These are phyloP conservation scores for Eucalyptus lansdowneana DNA, from an alignment of 345 rosid genomes.

Conservation along the genomic window DNA sequence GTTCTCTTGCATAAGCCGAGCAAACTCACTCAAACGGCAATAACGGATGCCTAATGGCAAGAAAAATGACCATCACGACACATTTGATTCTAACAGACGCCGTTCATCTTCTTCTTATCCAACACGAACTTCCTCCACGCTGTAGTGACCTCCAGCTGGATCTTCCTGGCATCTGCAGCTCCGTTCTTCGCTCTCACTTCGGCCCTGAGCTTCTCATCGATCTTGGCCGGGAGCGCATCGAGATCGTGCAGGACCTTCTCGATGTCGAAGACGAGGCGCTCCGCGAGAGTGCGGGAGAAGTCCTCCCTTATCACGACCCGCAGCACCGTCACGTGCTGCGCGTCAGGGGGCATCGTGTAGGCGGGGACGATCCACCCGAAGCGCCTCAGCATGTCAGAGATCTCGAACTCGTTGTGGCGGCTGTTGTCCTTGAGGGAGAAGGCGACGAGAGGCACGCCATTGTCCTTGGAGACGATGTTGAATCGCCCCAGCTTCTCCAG, in stretches of 20 bases:
- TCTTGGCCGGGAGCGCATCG: constrained; percentile 20
- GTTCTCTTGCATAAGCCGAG: not conserved
- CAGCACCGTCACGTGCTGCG: constrained; percentile 41
- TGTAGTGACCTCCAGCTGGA: constrained; percentile 20
- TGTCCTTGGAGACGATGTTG: constrained; percentile 57
- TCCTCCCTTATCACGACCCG: constrained; percentile 47
- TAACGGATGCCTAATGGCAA: not conserved
- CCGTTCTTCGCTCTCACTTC: not conserved
- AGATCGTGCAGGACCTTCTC: constrained; percentile 29
- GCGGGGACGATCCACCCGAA: constrained; percentile 52
- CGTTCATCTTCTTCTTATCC: constrained; percentile 27
- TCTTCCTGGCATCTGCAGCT: not conserved
- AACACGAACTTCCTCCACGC: constrained; percentile 33
- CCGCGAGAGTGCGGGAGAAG: constrained; percentile 42
- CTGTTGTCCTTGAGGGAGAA: constrained; percentile 59
- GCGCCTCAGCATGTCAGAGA: constrained; percentile 31
- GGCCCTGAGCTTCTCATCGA: not conserved
- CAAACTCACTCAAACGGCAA: not conserved
- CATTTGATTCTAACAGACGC: constrained; percentile 13
- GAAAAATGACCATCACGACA: not conserved
- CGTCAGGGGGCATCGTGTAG: constrained; percentile 53
- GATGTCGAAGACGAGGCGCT: constrained; percentile 40
- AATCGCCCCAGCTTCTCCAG: constrained; percentile 46
- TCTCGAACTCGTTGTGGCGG: constrained; percentile 50
- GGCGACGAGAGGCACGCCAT: constrained; percentile 76